Evolutionary conservation across 2,329 filamentous ascomycete species (phyloP), one percentile per base, ranked within the genome.

Genomic region (Mollisia scopiformis): DNA sequence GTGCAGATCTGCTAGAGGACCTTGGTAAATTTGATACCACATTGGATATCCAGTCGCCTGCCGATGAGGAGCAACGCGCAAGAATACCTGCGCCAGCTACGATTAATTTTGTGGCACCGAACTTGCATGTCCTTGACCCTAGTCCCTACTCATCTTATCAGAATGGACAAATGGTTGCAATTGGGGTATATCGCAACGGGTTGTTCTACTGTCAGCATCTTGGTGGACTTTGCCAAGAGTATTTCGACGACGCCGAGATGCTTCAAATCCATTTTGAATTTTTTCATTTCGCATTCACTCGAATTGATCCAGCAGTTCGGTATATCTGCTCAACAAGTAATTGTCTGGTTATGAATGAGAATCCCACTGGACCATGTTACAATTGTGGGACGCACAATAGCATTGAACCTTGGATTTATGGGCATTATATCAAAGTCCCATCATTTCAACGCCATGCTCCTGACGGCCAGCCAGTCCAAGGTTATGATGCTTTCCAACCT

Each of bases 331-430:
- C 60, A 16, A 23, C 25, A 13, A n/a, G 28, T 3, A 23, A 35
- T 8, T 69, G 68, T 35, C 35, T 58, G 13, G 49, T 31, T 23
- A 21, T 61, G 23, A 67, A 65, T 46, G 21, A 50, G 11, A 25
- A 54, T 41, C 11, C 37, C 2, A 37, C 31, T 13, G 57, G 41
- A 21, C 35, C 58, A 16, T 72, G 70, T 49, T 47, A 37, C 13
- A 52, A 59, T 14, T 69, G 67, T 43, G 25, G 27, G 8, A 37
- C n/a, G 11, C 14, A 61, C n/a, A 57, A 55, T 2, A 33, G 21
- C 1, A 63, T 71, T 16, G 62, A 69, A 43, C 21, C 66, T 10
- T 71, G 68, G 65, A 63, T 72, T 11, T 71, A 68, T 46, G 71
- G 69, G 7, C 59, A 68, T 23, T 72, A 62, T 28, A 69, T 72